These are phyloP conservation scores for Neurospora sp. DNA, from an alignment of 495 filamentous ascomycete genomes.

Conservation along the genomic window DNA sequence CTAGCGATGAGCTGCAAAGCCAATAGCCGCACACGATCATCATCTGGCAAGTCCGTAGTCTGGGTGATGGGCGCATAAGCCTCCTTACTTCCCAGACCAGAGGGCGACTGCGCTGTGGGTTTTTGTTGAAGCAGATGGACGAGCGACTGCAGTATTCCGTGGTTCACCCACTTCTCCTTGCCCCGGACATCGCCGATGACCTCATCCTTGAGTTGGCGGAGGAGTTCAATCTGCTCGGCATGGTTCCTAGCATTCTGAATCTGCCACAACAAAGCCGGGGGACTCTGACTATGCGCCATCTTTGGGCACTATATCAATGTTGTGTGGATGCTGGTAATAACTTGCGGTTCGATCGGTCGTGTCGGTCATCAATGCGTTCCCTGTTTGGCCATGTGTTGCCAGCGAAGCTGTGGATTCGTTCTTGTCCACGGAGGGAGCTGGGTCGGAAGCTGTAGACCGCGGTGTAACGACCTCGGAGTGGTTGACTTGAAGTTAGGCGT, in stretches of 20 bases:
- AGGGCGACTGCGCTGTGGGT: conserved; percentile 19
- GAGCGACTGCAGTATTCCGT: conserved; percentile 60
- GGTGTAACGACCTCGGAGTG: neutral
- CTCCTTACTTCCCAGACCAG: conserved; percentile 26
- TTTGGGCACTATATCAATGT: neutral
- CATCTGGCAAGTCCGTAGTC: conserved; percentile 27
- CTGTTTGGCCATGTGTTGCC: neutral
- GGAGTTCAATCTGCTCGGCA: conserved; percentile 49
- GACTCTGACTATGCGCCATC: conserved; percentile 22
- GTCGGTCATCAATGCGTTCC: neutral
- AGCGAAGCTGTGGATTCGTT: neutral
- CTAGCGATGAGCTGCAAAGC: conserved; percentile 72
- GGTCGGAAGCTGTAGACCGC: neutral
- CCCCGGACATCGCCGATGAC: conserved; percentile 78
- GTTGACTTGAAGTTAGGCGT: neutral
- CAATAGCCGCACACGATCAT: conserved; percentile 63
- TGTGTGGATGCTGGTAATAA: neutral
- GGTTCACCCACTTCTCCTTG: conserved; percentile 65
- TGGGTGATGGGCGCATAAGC: conserved; percentile 15
- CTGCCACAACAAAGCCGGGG: conserved; percentile 45
- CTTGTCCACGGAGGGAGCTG: neutral
- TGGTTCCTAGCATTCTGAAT: conserved; percentile 50
- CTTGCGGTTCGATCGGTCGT: neutral
- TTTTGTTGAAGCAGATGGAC: conserved; percentile 44
- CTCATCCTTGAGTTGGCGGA: conserved; percentile 76